These are phyloP conservation scores for Lichina pygmaea DNA, from an alignment of 495 filamentous ascomycete species.

Conservation along the genomic window DNA sequence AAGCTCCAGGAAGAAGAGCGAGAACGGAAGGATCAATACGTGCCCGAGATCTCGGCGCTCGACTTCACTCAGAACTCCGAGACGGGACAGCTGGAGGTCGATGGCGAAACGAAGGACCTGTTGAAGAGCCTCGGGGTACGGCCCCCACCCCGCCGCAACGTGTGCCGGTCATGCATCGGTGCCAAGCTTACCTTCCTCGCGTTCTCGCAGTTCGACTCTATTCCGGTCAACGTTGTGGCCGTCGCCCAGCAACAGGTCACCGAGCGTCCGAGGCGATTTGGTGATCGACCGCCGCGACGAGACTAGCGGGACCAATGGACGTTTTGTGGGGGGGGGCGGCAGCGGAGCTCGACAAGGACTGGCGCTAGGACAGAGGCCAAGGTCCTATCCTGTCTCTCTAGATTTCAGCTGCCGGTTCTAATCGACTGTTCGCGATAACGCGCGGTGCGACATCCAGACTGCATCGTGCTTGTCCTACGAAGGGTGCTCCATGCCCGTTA, in stretches of 20 bases:
- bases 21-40: conserved; percentile 99
- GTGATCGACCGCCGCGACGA: conserved; percentile 21
- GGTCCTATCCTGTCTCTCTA: conserved; percentile 9
- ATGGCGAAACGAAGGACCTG: conserved; percentile 91
- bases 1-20: conserved; percentile 99
- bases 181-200: not conserved
- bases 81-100: conserved; percentile 78
- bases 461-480: too few relatives aligned
- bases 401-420: too few relatives aligned
- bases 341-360: conserved; percentile 15
- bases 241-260: conserved; percentile 66
- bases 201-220: conserved; percentile 58
- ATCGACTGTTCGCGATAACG: too few relatives aligned
- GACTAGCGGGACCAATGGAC: conserved; percentile 11
- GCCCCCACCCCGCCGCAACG: conserved; percentile 7
- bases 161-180: not conserved
- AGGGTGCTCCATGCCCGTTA: too few relatives aligned
- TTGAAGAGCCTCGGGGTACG: conserved; percentile 94
- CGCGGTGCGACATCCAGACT: too few relatives aligned
- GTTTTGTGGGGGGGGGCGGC: conserved; percentile 10
- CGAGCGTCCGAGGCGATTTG: conserved; percentile 50
- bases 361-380: conserved; percentile 4
- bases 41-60: conserved; percentile 92
- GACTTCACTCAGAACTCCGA: conserved; percentile 85
- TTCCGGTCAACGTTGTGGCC: conserved; percentile 79